Evolutionary conservation across 2,329 filamentous ascomycete genomes (phyloP), one percentile per base, ranked within the genome.

Genomic region (Sclerotinia borealis): DNA sequence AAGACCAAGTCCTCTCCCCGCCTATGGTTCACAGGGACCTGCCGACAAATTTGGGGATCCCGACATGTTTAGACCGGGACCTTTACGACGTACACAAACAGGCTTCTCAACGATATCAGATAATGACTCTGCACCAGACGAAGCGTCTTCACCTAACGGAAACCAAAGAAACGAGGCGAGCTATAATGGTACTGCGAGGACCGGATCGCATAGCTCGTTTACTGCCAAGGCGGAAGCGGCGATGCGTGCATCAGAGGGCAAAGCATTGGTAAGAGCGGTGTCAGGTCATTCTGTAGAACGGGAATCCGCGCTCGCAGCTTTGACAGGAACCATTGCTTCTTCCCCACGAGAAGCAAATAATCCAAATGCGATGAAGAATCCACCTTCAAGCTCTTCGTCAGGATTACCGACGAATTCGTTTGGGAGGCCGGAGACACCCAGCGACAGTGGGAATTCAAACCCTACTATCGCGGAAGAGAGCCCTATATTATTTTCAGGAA

Each of bases 171-270:
- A 27, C n/a, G 41, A 64, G 13, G 39, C 50, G n/a, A 48, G 22
- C n/a, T 48, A 56, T 10, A 37, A 47, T 49, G 39, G 31, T 4
- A 37, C 41, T 22, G 29, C 41, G 9, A 65, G 52, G 15, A 61
- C 39, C 7, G 64, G 64, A 27, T 37, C 61, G 45, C 52, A 56
- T 55, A 61, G 67, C 27, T 63, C 72, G 34, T 74, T 73, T 64
- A 69, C 71, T 43, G 70, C 70, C 19, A 70, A 83, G 72, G 78
- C 79, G 22, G 83, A 83, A 67, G 83, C 83, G 4, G 78, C 87
- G 70, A 86, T 87, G 81, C 80, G 84, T 43, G 76, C 82, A 68
- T 84, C 81, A 6, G 85, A 88, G 71, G 85, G 83, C 2, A 78
- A 79, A 69, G 85, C 83, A 9, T 81, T 88, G 66, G 79, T 83